These are phyloP conservation scores for Mycena polygramma DNA, from an alignment of 768 basidiomycete genomes.

Conservation along the genomic window DNA sequence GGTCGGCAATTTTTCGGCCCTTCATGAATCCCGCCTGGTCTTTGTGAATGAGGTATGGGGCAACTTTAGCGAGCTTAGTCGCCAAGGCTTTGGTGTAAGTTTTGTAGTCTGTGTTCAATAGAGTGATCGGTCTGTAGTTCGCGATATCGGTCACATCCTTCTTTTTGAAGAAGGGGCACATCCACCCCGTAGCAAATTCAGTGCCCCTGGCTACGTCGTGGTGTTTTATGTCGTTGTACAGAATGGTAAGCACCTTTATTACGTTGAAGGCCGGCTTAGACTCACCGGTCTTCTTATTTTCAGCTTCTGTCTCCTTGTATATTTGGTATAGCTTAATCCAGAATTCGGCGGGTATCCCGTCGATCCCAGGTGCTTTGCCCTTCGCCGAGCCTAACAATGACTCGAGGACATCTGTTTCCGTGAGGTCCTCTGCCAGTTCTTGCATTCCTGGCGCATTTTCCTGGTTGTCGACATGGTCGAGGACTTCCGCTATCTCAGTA, in stretches of 20 bases:
- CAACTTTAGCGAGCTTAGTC: neutral
- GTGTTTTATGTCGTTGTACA: too few species aligned
- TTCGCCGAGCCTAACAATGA: too few species aligned
- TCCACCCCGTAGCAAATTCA: neutral
- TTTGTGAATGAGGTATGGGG: neutral
- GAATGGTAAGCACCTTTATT: too few species aligned
- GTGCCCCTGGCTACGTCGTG: too few species aligned
- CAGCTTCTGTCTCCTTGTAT: too few species aligned
- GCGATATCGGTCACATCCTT: neutral
- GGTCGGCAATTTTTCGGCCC: slow-evolving; percentile 39
- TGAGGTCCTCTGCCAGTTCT: too few species aligned
- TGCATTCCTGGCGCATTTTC: neutral
- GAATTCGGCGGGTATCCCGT: too few species aligned
- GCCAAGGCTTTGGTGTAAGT: neutral
- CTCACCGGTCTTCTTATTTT: too few species aligned
- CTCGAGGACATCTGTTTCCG: too few species aligned
- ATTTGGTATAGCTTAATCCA: too few species aligned
- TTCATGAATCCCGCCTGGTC: slow-evolving; percentile 42
- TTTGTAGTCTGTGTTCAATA: slow-evolving; percentile 7
- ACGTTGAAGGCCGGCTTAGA: too few species aligned
- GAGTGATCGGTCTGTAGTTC: neutral
- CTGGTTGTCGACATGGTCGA: neutral
- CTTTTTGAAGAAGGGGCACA: neutral
- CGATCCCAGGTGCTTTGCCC: too few species aligned
- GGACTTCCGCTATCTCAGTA: neutral